Percentiles rank a stretch among this genome's conserved stretches.
These are phyloP conservation scores for Candida glucosophila DNA, from an alignment of 1,139 yeast species.

Conservation along the genomic window DNA sequence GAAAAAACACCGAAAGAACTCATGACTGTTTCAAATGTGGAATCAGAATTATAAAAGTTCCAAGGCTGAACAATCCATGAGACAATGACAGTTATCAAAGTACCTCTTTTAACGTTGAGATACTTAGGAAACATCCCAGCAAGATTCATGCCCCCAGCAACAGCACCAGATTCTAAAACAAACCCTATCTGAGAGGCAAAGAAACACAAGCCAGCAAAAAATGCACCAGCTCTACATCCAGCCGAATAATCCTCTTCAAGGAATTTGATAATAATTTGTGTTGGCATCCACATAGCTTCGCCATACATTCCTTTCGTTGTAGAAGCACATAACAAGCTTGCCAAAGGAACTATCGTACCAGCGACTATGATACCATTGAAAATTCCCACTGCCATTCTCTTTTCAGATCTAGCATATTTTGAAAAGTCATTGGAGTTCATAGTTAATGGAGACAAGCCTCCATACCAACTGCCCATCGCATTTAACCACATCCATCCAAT, in stretches of 20 bases:
- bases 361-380: constrained; percentile 10
- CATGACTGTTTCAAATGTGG: constrained; percentile 17
- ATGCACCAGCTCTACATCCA: constrained; percentile 34
- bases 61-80: constrained; percentile 42
- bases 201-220: constrained; percentile 35
- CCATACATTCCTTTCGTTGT: constrained; percentile 21
- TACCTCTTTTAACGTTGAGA: constrained; percentile 42
- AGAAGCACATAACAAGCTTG: constrained; percentile 13
- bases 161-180: constrained; percentile 38
- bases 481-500: constrained; percentile 15
- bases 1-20: constrained; percentile 1
- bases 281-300: constrained; percentile 29
- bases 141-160: constrained; percentile 44
- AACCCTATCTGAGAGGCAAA: constrained; percentile 35
- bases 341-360: constrained; percentile 16
- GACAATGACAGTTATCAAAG: constrained; percentile 29
- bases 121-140: constrained; percentile 39
- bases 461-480: constrained; percentile 14
- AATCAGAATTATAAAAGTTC: constrained; percentile 36
- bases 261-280: constrained; percentile 21
- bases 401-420: constrained; percentile 20
- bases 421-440: constrained; percentile 38
- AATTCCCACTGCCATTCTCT: constrained; percentile 8
- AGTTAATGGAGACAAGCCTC: constrained; percentile 24
- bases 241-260: constrained; percentile 22